Percentiles rank a stretch among this genome's conserved stretches.
phyloP scores from a whole-genome alignment of 805 yeast species.

The Saccharomycopsis sp. region DNA sequence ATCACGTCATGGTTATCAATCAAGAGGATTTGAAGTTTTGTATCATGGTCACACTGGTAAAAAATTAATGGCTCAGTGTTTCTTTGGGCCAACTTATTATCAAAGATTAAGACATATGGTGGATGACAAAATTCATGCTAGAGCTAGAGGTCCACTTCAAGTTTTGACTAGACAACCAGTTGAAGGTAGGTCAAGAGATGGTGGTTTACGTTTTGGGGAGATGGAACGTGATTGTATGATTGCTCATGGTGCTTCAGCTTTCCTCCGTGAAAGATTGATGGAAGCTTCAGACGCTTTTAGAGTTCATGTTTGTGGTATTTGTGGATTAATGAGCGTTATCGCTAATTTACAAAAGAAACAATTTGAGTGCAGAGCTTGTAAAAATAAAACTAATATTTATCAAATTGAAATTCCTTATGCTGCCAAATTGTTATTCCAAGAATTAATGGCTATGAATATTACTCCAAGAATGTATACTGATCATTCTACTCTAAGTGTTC shows the following conservation, averaged over 20 bases:
- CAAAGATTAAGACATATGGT: slow-evolving; percentile 99
- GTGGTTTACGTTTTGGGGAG: slow-evolving; percentile 98
- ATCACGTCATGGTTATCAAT: slow-evolving; percentile 93
- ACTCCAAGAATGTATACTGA: slow-evolving; percentile 97
- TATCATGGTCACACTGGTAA: slow-evolving; percentile 98
- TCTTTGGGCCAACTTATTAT: slow-evolving; percentile 99
- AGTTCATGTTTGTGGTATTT: slow-evolving; percentile 95
- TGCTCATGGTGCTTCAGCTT: slow-evolving; percentile 99
- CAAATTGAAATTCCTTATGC: slow-evolving; percentile 98
- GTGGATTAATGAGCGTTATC: slow-evolving; percentile 97
- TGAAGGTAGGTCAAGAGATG: slow-evolving; percentile 98
- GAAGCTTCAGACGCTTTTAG: slow-evolving; percentile 98
- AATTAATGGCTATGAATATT: slow-evolving; percentile 98
- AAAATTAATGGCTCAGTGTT: slow-evolving; percentile 94
- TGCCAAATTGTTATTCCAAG: slow-evolving; percentile 96
- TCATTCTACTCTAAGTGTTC: slow-evolving; percentile 26
- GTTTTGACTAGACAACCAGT: slow-evolving; percentile 97
- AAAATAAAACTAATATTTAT: slow-evolving; percentile 95
- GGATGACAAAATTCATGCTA: slow-evolving; percentile 96
- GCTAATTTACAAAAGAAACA: slow-evolving; percentile 96
- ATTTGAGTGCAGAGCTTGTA: slow-evolving; percentile 97
- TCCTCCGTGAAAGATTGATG: slow-evolving; percentile 95
- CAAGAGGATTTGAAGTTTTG: slow-evolving; percentile 98
- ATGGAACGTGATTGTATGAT: slow-evolving; percentile 99
- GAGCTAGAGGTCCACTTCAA: slow-evolving; percentile 99